phyloP scores from a whole-genome alignment of 139 green algal species.

The Tetraselmis chui region DNA sequence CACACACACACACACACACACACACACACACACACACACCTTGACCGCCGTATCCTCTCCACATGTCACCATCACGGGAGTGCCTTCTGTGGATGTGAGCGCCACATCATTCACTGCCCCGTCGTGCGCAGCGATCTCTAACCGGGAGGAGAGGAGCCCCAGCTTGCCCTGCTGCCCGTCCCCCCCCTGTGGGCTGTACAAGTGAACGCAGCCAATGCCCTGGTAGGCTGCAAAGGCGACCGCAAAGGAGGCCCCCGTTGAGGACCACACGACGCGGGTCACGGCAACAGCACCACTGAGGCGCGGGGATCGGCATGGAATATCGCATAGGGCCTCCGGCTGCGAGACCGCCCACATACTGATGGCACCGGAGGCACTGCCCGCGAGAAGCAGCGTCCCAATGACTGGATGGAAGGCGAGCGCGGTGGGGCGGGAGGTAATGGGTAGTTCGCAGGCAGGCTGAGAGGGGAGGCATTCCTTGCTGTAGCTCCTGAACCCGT shows the following conservation, averaged over 20 bases:
- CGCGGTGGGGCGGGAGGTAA: background rate
- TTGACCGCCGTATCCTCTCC: no score
- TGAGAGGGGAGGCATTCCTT: background rate
- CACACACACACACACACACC: no score
- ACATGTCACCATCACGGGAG: no score
- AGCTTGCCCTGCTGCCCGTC: no score
- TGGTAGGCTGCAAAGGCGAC: background rate
- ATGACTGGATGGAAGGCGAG: background rate
- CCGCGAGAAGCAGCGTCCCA: background rate
- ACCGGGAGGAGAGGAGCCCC: no score
- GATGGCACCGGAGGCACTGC: background rate
- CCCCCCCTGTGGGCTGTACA: no score
- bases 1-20: no score
- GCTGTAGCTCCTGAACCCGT: no score
- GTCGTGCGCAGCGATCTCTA: no score
- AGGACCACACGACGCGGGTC: background rate
- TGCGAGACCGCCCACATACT: background rate
- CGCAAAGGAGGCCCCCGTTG: background rate
- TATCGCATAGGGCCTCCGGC: background rate
- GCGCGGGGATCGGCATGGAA: background rate
- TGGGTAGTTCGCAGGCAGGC: background rate
- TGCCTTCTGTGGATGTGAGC: no score
- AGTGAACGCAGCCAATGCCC: background rate
- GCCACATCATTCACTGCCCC: no score
- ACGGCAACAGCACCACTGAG: background rate